Evolutionary conservation across 139 green algal species (phyloP), one percentile per base, ranked within the genome.

Genomic region (Picochlorum sp.): DNA sequence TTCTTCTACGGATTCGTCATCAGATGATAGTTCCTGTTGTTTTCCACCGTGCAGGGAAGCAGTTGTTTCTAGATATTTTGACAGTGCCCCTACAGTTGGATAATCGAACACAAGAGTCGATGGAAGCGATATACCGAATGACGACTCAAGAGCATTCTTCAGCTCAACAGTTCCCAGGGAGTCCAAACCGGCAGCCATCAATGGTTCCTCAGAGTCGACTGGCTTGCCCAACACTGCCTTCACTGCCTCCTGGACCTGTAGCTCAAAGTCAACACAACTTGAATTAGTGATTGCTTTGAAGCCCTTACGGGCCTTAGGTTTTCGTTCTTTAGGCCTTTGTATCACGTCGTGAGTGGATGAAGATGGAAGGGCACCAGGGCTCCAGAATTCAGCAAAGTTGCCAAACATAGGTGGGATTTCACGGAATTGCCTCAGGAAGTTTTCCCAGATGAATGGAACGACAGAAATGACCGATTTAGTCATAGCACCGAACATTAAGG

Each of bases 131-230:
- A 85, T 45, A 2, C 61, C 61, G 5, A 73, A 56, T 13, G 37
- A 38, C 5, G 44, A 49, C 61, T 88, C 75, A 7, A 92, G 66
- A 6, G 51, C 56, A 45, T 78, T 84, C 13, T 72, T 68, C 20
- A 89, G 78, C 49, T 66, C 81, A n/a, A 68, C 32, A 15, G 50
- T 49, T 11, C 66, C 66, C 10, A 72, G 55, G 6, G 66, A 72
- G 38, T 72, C 66, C n/a, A 72, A 62, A 14, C 86, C 86, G 6
- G 79, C 74, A 13, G 75, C 79, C 84, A 92, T 92, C 2, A 92
- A 69, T 24, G 68, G 21, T n/a, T 85, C 74, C 8, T 86, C 71
- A 15, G 41, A 20, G 83, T 38, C 23, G 20, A 88, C 20, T 30
- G 16, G 44, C 45, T 37, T 45, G 57, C 66, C 71, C 24, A 90